These are phyloP conservation scores for Euphorbia lathyris DNA, from an alignment of 345 rosid species.

Conservation along the genomic window DNA sequence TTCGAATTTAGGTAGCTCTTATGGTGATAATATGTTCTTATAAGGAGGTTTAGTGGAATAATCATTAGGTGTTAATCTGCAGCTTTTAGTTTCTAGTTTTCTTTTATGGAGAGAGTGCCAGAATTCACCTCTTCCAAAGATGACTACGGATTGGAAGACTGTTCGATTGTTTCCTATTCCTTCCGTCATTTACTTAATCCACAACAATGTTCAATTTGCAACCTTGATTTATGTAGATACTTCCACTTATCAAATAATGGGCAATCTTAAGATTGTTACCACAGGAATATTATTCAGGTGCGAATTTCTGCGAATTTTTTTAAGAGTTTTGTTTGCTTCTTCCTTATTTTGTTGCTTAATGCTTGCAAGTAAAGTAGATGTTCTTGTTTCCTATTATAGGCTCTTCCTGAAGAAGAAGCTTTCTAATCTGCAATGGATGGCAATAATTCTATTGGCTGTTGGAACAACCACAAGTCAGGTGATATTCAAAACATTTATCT, in stretches of 20 bases:
- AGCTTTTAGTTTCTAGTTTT: slow-evolving; percentile 80
- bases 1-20: neutral
- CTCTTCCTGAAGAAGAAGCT: slow-evolving; percentile 64
- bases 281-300: slow-evolving; percentile 90
- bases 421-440: slow-evolving; percentile 84
- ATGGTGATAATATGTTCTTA: neutral
- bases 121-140: slow-evolving; percentile 44
- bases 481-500: neutral
- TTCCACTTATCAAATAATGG: slow-evolving; percentile 97
- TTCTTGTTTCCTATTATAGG: slow-evolving; percentile 28
- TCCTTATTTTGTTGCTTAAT: neutral
- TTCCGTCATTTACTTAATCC: slow-evolving; percentile 78
- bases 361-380: neutral
- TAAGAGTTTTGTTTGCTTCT: neutral
- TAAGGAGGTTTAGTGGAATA: neutral
- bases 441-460: slow-evolving; percentile 72
- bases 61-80: slow-evolving; percentile 13
- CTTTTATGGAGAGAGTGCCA: slow-evolving; percentile 69
- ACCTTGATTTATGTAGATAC: slow-evolving; percentile 86
- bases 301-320: neutral
- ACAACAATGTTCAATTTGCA: slow-evolving; percentile 94
- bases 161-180: slow-evolving; percentile 82
- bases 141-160: slow-evolving; percentile 86
- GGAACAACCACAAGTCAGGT: slow-evolving; percentile 97
- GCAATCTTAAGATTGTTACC: slow-evolving; percentile 94